A percentile compares a stretch with the other conserved stretches of the same genome.
Evolutionary conservation across 305 asterid genomes (phyloP).

Genomic region (Euphrasia arctica): DNA sequence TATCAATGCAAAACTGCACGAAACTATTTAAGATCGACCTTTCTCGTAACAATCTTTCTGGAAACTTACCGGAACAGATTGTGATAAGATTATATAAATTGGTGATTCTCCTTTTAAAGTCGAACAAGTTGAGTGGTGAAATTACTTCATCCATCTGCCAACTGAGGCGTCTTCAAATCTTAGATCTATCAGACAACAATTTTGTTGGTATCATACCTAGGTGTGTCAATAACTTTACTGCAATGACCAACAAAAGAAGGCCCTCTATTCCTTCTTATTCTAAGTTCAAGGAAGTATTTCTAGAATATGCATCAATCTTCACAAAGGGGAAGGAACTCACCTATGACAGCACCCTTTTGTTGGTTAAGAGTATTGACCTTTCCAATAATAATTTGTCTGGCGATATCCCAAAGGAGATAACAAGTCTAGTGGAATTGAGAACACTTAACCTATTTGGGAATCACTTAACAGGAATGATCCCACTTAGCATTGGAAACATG

Average conservation of each 20-base stretch:
- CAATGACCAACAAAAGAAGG: too few relatives aligned
- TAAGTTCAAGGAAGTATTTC: neutral
- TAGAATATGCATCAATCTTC: constrained; percentile 10
- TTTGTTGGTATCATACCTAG: too few relatives aligned
- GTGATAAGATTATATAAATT: too few relatives aligned
- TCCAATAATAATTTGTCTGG: neutral
- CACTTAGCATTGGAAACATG: neutral
- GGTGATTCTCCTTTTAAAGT: too few relatives aligned
- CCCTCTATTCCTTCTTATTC: neutral
- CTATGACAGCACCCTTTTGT: constrained; percentile 4
- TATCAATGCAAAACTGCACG: constrained; percentile 23
- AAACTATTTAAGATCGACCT: constrained; percentile 21
- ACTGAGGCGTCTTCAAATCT: too few relatives aligned
- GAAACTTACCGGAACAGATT: too few relatives aligned
- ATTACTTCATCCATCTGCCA: too few relatives aligned
- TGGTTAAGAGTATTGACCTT: constrained; percentile 17
- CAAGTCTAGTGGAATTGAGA: neutral
- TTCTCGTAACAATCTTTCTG: neutral
- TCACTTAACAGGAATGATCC: constrained; percentile 28
- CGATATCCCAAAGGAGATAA: constrained; percentile 1
- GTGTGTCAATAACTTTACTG: neutral
- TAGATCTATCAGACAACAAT: too few relatives aligned
- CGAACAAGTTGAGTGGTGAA: too few relatives aligned
- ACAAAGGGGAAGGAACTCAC: constrained; percentile 19
- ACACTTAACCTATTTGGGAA: constrained; percentile 20